Evolutionary conservation across 2,329 filamentous ascomycete genomes (phyloP).

Genomic region (Diaporthe nobilis): DNA sequence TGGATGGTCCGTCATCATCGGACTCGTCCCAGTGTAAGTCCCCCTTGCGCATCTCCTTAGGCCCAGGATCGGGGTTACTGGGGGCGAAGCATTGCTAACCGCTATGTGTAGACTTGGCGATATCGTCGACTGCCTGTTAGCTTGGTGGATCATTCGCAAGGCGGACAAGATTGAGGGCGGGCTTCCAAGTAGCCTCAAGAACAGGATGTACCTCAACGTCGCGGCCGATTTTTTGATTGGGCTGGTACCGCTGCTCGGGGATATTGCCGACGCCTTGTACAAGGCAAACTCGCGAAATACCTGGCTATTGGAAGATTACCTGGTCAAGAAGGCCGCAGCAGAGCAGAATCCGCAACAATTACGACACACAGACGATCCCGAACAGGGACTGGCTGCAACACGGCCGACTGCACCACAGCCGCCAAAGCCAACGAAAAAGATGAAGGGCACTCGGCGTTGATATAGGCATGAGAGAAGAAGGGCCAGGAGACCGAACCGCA

Average conservation of each 20-base stretch:
- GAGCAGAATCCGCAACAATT: conserved; percentile 48
- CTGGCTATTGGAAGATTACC: conserved; percentile 75
- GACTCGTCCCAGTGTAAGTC: conserved; percentile 83
- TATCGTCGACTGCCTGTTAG: conserved; percentile 79
- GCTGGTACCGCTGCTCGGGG: conserved; percentile 82
- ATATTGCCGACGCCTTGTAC: conserved; percentile 79
- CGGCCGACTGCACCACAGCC: not conserved
- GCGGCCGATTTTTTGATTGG: conserved; percentile 80
- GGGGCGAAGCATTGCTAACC: conserved; percentile 42
- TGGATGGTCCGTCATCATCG: conserved; percentile 91
- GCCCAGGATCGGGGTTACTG: too few species aligned
- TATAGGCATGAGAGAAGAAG: not conserved
- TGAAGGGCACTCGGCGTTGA: conserved; percentile 9
- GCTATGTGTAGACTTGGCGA: conserved; percentile 75
- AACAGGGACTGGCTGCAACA: not conserved
- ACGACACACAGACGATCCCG: conserved; percentile 14
- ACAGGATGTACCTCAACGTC: conserved; percentile 87
- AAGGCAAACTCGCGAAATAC: conserved; percentile 85
- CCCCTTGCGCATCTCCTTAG: not conserved
- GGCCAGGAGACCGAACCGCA: not conserved
- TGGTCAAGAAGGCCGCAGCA: conserved; percentile 77
- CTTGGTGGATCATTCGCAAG: conserved; percentile 77
- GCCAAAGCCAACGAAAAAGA: not conserved
- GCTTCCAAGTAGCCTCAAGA: conserved; percentile 72
- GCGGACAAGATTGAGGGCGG: conserved; percentile 84